A percentile compares a stretch with the other conserved stretches of the same genome.
phyloP scores from a whole-genome alignment of 345 rosid species.

The Hibiscus trionum region DNA sequence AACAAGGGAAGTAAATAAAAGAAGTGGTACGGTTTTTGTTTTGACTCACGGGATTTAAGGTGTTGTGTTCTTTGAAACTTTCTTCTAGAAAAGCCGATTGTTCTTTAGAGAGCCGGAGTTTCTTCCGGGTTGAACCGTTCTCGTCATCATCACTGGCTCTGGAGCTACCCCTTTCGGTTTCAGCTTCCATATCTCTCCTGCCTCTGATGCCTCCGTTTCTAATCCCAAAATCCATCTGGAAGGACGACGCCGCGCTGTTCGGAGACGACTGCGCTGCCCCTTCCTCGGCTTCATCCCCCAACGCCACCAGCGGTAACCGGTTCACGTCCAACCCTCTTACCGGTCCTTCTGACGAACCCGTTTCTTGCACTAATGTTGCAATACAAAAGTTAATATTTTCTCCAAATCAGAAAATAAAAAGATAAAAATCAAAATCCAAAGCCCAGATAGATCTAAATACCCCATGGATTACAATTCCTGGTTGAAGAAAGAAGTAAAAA shows the following conservation, averaged over 20 bases:
- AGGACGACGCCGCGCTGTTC: constrained; percentile 74
- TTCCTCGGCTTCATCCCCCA: constrained; percentile 38
- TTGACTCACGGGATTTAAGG: constrained; percentile 75
- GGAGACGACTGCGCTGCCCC: constrained; percentile 67
- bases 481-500: neutral
- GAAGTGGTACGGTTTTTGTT: neutral
- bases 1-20: neutral
- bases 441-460: neutral
- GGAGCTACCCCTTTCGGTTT: constrained; percentile 47
- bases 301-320: constrained; percentile 28
- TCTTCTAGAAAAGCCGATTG: constrained; percentile 96
- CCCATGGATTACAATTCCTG: neutral
- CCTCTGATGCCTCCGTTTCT: constrained; percentile 32
- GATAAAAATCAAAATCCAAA: neutral
- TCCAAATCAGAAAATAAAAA: neutral
- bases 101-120: constrained; percentile 81
- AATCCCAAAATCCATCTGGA: constrained; percentile 71
- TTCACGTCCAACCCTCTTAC: constrained; percentile 44
- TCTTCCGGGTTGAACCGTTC: constrained; percentile 77
- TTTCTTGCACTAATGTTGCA: constrained; percentile 24
- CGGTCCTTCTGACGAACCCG: constrained; percentile 28
- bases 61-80: constrained; percentile 80
- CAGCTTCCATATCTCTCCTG: constrained; percentile 46
- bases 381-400: neutral
- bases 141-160: constrained; percentile 88